Conservation (phyloP, 2,329 filamentous ascomycete species). For the Lasiodiplodia citricola region DNA sequence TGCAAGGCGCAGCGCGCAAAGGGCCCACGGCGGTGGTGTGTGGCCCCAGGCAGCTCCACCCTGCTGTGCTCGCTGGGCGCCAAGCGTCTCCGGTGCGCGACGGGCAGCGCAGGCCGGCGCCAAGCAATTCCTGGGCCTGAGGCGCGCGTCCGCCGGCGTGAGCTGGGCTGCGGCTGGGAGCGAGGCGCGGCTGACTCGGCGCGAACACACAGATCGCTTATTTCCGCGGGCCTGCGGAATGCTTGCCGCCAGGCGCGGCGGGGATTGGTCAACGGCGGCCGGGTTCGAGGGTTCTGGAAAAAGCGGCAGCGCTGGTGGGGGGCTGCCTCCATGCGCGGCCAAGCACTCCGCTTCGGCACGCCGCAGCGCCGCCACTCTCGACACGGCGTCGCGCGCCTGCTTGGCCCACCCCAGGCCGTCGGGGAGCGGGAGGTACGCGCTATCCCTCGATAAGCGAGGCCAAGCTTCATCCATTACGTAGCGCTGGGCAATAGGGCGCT, state of each 20-base stretch:
- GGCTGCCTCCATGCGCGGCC: slow-evolving; percentile 16
- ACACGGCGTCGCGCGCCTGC: neutral
- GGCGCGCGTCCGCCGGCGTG: slow-evolving; percentile 10
- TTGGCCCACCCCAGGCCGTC: slow-evolving; percentile 21
- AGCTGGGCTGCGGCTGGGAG: slow-evolving; percentile 7
- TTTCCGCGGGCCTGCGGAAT: slow-evolving; percentile 15
- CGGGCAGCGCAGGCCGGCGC: neutral
- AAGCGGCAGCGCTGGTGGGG: slow-evolving; percentile 14
- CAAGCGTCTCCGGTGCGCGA: slow-evolving; percentile 14
- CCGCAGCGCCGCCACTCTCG: slow-evolving; percentile 13
- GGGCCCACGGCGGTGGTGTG: slow-evolving; percentile 5
- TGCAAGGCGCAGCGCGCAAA: slow-evolving; percentile 20
- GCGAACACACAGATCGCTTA: slow-evolving; percentile 24
- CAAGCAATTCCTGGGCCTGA: slow-evolving; percentile 2
- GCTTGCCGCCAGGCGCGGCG: neutral
- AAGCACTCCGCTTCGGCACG: slow-evolving; percentile 20
- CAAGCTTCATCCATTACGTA: slow-evolving; percentile 25
- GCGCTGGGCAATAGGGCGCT: slow-evolving; percentile 18
- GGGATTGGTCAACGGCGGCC: slow-evolving; percentile 13
- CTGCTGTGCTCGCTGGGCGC: slow-evolving; percentile 16
- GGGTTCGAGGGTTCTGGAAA: slow-evolving; percentile 22
- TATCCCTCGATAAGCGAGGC: slow-evolving; percentile 25
- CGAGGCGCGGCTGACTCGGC: slow-evolving; percentile 15
- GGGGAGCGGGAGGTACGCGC: slow-evolving; percentile 19
- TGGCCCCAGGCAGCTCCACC: slow-evolving; percentile 19